phyloP scores from a whole-genome alignment of 805 yeast species.

The Ogataea ganodermae region DNA sequence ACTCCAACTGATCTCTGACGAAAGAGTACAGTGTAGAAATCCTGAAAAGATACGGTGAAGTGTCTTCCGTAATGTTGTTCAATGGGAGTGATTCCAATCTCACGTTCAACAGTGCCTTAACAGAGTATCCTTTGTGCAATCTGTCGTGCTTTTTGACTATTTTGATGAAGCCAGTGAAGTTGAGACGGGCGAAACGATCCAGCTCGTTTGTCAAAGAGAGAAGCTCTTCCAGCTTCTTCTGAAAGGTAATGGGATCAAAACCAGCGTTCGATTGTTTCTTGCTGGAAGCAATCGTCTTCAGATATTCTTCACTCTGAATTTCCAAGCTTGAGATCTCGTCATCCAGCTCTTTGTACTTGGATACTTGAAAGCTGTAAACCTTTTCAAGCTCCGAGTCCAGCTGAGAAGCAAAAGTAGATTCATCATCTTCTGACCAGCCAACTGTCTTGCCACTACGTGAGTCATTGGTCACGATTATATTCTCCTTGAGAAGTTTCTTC shows the following conservation, averaged over 20 bases:
- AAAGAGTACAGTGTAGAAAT: conserved; percentile 79
- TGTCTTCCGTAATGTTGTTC: conserved; percentile 80
- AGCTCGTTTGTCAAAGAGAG: conserved; percentile 78
- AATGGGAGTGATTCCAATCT: conserved; percentile 85
- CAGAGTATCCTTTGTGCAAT: conserved; percentile 83
- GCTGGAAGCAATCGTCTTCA: conserved; percentile 23
- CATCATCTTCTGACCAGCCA: conserved; percentile 72
- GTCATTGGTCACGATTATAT: conserved; percentile 38
- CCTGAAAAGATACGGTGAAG: conserved; percentile 85
- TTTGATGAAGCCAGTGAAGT: conserved; percentile 92
- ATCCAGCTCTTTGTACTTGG: conserved; percentile 69
- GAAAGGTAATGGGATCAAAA: conserved; percentile 64
- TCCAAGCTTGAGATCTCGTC: conserved; percentile 67
- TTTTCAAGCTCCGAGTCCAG: conserved; percentile 73
- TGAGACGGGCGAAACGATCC: conserved; percentile 86
- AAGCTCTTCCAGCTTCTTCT: conserved; percentile 68
- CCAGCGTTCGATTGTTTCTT: conserved; percentile 32
- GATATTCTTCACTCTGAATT: conserved; percentile 47
- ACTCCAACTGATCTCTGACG: conserved; percentile 68
- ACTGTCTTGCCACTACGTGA: conserved; percentile 17
- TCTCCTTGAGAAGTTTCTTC: conserved; percentile 71
- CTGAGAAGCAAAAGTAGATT: conserved; percentile 63
- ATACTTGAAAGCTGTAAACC: conserved; percentile 70
- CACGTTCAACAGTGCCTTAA: conserved; percentile 84
- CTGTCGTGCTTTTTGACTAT: conserved; percentile 96